Conservation (phyloP, 768 basidiomycete species). For the Chiua virens region DNA sequence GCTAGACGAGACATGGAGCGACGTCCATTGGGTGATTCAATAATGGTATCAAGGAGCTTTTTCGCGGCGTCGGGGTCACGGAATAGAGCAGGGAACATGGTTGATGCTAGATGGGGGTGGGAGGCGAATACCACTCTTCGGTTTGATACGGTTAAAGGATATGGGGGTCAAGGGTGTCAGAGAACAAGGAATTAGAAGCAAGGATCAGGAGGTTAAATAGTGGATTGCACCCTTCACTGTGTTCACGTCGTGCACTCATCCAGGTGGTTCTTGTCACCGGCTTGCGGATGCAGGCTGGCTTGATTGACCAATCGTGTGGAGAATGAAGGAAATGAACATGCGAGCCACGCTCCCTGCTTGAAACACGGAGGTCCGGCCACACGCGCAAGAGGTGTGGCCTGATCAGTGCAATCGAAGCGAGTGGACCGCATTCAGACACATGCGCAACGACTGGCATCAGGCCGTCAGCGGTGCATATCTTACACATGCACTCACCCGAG, state of each 20-base stretch:
- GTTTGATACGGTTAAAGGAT: conserved; percentile 32
- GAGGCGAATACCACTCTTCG: conserved; percentile 26
- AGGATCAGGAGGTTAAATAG: conserved; percentile 28
- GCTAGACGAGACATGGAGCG: conserved; percentile 70
- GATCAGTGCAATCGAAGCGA: conserved; percentile 18
- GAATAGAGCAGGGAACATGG: conserved; percentile 54
- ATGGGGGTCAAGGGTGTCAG: conserved; percentile 36
- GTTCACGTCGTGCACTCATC: conserved; percentile 42
- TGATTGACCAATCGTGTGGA: conserved; percentile 23
- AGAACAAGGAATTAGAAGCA: conserved; percentile 39
- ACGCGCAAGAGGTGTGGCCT: conserved; percentile 28
- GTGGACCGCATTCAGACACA: conserved; percentile 1
- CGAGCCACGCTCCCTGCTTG: conserved; percentile 25
- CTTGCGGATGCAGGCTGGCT: conserved; percentile 34
- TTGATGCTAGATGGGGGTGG: conserved; percentile 48
- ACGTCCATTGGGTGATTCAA: conserved; percentile 61
- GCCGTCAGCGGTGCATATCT: conserved; percentile 8
- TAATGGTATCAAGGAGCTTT: conserved; percentile 50
- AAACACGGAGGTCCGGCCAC: conserved; percentile 25
- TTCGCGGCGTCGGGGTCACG: conserved; percentile 60
- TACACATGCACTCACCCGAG: conserved; percentile 17
- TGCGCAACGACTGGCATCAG: conserved; percentile 8
- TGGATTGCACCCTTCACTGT: conserved; percentile 42
- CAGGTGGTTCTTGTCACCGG: conserved; percentile 25
- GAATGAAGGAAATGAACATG: conserved; percentile 22